Conservation (phyloP, 768 basidiomycete genomes). For the Phaffia australis region DNA sequence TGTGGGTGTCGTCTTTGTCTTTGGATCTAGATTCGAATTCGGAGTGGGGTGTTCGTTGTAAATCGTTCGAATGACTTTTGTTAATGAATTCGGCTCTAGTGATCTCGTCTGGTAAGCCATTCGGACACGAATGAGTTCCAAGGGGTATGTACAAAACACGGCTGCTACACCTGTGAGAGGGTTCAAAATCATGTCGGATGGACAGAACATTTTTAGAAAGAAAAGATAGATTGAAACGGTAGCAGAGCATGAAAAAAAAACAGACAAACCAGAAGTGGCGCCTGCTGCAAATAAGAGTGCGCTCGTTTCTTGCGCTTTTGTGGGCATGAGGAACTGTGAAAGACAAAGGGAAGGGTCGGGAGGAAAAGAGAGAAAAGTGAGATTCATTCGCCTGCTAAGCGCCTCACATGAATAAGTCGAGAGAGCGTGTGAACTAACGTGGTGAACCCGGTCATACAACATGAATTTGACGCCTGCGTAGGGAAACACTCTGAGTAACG, state of each 20-base stretch:
- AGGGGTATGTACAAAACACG: constrained; percentile 77
- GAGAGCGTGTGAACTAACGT: constrained; percentile 43
- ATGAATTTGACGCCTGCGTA: constrained; percentile 97
- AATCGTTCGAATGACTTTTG: constrained; percentile 45
- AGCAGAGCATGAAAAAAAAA: constrained; percentile 22
- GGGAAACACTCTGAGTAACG: constrained; percentile 84
- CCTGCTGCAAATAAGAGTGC: constrained; percentile 72
- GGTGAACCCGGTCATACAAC: constrained; percentile 79
- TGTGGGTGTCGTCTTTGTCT: too few relatives aligned
- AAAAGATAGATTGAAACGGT: constrained; percentile 9
- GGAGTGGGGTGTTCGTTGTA: constrained; percentile 53
- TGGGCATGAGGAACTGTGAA: constrained; percentile 71
- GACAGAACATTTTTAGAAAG: constrained; percentile 9
- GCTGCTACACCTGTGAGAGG: constrained; percentile 59
- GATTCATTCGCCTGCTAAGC: background rate
- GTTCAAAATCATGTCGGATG: background rate
- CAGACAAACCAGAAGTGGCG: constrained; percentile 63
- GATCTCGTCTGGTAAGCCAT: constrained; percentile 70
- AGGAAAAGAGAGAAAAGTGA: background rate
- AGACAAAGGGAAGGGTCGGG: background rate
- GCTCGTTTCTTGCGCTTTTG: constrained; percentile 64
- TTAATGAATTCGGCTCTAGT: constrained; percentile 44
- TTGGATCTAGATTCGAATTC: background rate
- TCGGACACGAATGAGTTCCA: constrained; percentile 89
- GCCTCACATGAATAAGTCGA: background rate